Base-by-base conservation (phyloP, 2,329 filamentous ascomycete genomes). In the Aureobasidium uvarum region DNA sequence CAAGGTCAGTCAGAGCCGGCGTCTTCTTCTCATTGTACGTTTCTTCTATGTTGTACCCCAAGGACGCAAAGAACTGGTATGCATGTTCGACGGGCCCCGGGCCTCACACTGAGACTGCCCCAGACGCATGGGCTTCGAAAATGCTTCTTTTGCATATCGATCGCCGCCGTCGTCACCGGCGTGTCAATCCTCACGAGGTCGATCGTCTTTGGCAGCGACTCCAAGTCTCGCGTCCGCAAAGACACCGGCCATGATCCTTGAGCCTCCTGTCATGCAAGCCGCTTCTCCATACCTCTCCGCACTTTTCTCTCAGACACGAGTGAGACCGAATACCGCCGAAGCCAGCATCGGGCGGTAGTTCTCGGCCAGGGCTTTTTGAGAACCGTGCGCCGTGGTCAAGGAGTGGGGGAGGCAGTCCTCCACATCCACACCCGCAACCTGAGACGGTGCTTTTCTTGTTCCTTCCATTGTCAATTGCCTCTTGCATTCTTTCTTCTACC, bases 211-310 rank as follows among this genome's bases (percentile, higher is more conserved):
- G 10, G 33, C 16, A 16, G 13, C 6, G 13, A 25, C 38, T 31
- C 6, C 18, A 45, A 45, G 25, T 43, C 36, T n/a, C 23, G 45
- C 54, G 39, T 45, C 39, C 54, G 45, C 46, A 13, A 13, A 39
- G 25, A 25, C 25, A 25, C 25, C 25, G 4, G 23, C 23, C 16
- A 25, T 23, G 31, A 31, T n/a, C 5, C 51, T 38, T 56, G 38
- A 58, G 25, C 25, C 56, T 60, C 25, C 41, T 60, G 56, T 60
- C 56, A 60, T 18, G 1, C 56, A 60, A 33, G n/a, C 58, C 43
- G 20, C 58, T 62, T 62, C 58, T 62, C 58, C 58, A 62, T 46
- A 41, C 38, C 23, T 33, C 59, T 62, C 59, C 59, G 38, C 59
- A 62, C 38, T 62, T 36, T 23, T 43, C 36, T n/a, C n/a, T 16